Base-by-base conservation (phyloP, 202 grass and related monocot species). In the Zizania palustris region DNA sequence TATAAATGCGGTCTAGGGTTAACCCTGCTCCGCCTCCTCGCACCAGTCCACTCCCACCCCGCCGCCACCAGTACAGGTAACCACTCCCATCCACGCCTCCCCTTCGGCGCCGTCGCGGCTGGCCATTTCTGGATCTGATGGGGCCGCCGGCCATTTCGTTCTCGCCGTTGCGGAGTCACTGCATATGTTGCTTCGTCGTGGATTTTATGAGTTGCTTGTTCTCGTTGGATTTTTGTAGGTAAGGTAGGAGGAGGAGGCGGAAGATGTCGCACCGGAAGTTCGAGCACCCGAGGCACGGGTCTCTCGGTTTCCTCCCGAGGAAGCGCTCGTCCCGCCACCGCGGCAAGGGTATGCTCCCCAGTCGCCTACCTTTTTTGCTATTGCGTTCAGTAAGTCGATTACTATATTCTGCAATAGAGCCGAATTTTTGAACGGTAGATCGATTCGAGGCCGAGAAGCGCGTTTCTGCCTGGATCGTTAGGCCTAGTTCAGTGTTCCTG, bases 221-320 rank as follows among this genome's bases (percentile, higher is more conserved):
- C 55, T 37, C 37, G 33, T 53, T 73, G 11, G 41, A 39, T 8
- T 74, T 4, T 35, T 11, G 67, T 33, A 78, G 82, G 64, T 75
- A 56, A 84, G 89, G 71, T 73, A 75, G 65, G 78, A 72, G 46
- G 33, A 11, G 28, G 28, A 28, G 28, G 28, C 75, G 82, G 44
- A 71, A 72, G 87, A 97, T 97, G 93, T 97, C 93, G 46, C 93
- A 97, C 76, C 74, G 90, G 28, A 97, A 97, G 85, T 97, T 97
- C 73, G 93, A 97, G 85, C 93, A 97, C 83, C 93, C 93, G 42
- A 88, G 93, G 87, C 93, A 97, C 50, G 93, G 93, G 33, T 97
- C 90, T 72, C 90, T 97, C 64, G 93, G 93, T 46, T 97, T 28
- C 28, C 28, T 28, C 28, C 28, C 28, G 28, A 28, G 28, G 28